Base-by-base conservation (phyloP, 371 early-diverging fungal species). In the Actinomortierella wolfii region DNA sequence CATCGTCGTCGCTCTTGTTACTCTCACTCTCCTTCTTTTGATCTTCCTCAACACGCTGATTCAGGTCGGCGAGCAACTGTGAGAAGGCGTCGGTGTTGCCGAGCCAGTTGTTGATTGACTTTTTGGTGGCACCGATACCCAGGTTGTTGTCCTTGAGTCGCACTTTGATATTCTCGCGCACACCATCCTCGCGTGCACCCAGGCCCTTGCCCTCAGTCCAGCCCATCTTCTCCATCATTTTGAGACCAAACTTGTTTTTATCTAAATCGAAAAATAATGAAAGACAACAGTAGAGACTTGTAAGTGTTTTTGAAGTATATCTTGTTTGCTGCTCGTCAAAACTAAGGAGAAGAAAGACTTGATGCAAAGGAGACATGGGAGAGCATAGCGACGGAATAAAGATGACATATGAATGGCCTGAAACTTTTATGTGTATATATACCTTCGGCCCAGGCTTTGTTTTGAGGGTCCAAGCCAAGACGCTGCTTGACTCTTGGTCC, bases 151-250 rank as follows among this genome's bases (percentile, higher is more conserved):
- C 81, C 80, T 95, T 96, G 28, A 91, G 74, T 41, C 78, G 77
- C 56, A 94, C 88, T 77, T 92, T 92, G 60, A 96, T 81, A 65
- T 94, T 92, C 25, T 89, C 88, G 50, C 83, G 78, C 42, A 77
- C 79, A 57, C 96, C 97, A 67, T 94, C 89, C 67, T 92, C 92
- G 54, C 94, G 90, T 23, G 83, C 83, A 26, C 98, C 98, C 1
- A 97, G 83, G 17, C 98, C 98, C 67, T 92, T 93, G 44, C 97
- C 97, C 43, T 91, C 93, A 20, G 84, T 77, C 97, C 97, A 97
- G 1, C 98, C 97, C 95, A 97, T 94, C 70, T 95, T 94, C 68
- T 85, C 79, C 52, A 97, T 85, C 92, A 97, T 91, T 61, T 89
- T 88, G 68, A 89, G 90, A 23, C 97, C 97, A 74, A 94, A 90